Evolutionary conservation across 352 stramenopile genomes (phyloP).

Genomic region (Saprolegnia parasitica): DNA sequence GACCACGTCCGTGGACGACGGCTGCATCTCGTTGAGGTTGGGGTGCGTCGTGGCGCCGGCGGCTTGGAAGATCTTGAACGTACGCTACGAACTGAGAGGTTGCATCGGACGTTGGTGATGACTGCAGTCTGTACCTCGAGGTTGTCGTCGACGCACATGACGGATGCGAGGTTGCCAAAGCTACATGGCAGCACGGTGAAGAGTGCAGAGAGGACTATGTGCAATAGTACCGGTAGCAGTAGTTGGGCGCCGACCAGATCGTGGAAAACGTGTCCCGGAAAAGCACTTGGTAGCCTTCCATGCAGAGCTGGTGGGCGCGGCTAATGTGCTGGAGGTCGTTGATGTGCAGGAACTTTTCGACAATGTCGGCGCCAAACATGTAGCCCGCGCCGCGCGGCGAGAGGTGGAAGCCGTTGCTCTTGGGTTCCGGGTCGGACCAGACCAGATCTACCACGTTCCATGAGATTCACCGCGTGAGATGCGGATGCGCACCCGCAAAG

Average conservation of each 20-base stretch:
- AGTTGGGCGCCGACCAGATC: conserved; percentile 84
- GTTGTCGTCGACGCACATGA: conserved; percentile 65
- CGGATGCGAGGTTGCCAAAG: conserved; percentile 65
- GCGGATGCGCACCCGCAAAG: conserved; percentile 37
- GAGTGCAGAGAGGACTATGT: too few species aligned
- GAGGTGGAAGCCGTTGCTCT: conserved; percentile 82
- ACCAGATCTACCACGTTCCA: conserved; percentile 48
- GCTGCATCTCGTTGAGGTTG: conserved; percentile 63
- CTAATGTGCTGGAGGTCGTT: conserved; percentile 80
- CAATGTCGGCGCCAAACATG: conserved; percentile 83
- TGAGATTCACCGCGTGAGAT: background rate
- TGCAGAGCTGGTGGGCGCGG: conserved; percentile 79
- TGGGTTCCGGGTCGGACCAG: conserved; percentile 77
- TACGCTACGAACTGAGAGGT: conserved; percentile 37
- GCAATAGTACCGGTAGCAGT: conserved; percentile 77
- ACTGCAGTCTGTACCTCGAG: conserved; percentile 38
- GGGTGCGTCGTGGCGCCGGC: conserved; percentile 59
- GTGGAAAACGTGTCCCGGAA: conserved; percentile 76
- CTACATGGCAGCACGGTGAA: too few species aligned
- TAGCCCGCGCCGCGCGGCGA: conserved; percentile 77
- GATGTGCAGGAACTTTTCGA: conserved; percentile 74
- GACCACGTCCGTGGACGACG: conserved; percentile 66
- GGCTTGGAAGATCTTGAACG: conserved; percentile 85
- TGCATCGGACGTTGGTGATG: background rate
- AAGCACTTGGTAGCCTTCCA: conserved; percentile 77